A percentile compares a stretch with the other conserved stretches of the same genome.
Evolutionary conservation across 257 asterid genomes (phyloP).

Genomic region (Fraxinus anomala): DNA sequence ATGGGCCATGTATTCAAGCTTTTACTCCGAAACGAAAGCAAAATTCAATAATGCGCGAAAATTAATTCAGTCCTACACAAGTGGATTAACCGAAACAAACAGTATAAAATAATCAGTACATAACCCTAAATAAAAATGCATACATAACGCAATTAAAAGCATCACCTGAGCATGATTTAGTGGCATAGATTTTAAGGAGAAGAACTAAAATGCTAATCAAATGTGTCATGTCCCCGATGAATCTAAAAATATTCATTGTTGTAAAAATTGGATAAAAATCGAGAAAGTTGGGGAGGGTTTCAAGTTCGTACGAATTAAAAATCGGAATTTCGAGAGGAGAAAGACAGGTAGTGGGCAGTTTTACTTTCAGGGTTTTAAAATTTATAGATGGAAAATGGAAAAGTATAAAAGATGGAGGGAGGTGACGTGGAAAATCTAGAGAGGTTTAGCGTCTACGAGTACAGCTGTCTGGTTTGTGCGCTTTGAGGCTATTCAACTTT

Average conservation of each 20-base stretch:
- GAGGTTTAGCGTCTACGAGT: neutral
- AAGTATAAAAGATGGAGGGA: neutral
- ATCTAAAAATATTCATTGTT: slow-evolving; percentile 78
- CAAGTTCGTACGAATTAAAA: too few relatives aligned
- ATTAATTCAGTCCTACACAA: slow-evolving; percentile 1
- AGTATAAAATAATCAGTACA: neutral
- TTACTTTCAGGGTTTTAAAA: slow-evolving; percentile 12
- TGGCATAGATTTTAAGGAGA: slow-evolving; percentile 84
- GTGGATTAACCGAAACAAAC: slow-evolving; percentile 13
- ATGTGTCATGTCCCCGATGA: slow-evolving; percentile 93
- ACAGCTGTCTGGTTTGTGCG: neutral
- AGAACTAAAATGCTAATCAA: slow-evolving; percentile 84
- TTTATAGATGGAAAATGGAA: neutral
- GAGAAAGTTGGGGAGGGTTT: too few relatives aligned
- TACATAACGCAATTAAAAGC: slow-evolving; percentile 2
- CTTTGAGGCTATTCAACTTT: neutral
- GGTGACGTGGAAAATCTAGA: slow-evolving; percentile 39
- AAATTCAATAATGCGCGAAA: slow-evolving; percentile 15
- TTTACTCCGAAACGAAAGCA: slow-evolving; percentile 22
- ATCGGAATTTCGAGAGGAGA: neutral
- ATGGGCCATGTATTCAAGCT: slow-evolving; percentile 23
- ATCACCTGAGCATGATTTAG: slow-evolving; percentile 92
- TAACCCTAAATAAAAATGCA: slow-evolving; percentile 20
- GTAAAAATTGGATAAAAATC: too few relatives aligned
- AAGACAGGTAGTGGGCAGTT: slow-evolving; percentile 13